Conservation (phyloP, 83 land plant genomes). For the Isoetes engelmannii region DNA sequence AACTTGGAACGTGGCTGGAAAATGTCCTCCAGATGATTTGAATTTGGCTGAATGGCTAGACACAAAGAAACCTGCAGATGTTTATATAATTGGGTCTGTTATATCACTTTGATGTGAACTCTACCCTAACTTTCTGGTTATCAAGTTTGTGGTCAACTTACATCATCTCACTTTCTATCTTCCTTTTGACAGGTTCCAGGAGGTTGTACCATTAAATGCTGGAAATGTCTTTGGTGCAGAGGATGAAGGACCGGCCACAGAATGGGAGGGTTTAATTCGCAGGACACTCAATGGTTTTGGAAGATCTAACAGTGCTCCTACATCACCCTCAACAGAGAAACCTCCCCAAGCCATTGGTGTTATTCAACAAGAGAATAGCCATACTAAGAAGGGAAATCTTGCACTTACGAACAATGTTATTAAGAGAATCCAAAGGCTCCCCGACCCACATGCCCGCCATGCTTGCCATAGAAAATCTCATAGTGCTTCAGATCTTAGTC, state of each 20-base stretch:
- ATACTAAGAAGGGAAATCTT: too few species aligned
- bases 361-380: too few species aligned
- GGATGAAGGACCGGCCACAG: constrained; percentile 31
- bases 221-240: constrained; percentile 48
- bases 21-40: constrained; percentile 50
- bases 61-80: constrained; percentile 55
- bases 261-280: constrained; percentile 44
- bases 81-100: constrained; percentile 61
- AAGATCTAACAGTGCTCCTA: constrained; percentile 12
- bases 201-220: constrained; percentile 57
- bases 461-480: too few species aligned
- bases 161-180: background rate
- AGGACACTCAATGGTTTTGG: constrained; percentile 28
- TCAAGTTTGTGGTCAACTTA: too few species aligned
- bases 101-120: background rate
- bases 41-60: constrained; percentile 59
- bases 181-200: constrained; percentile 39
- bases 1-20: constrained; percentile 85
- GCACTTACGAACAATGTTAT: too few species aligned
- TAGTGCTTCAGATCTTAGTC: too few species aligned
- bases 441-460: too few species aligned
- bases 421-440: too few species aligned
- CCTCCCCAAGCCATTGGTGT: background rate
- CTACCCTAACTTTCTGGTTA: too few species aligned
- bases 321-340: background rate